These are phyloP conservation scores for Hypocrella siamensis DNA, from an alignment of 2,329 filamentous ascomycete genomes.

Conservation along the genomic window DNA sequence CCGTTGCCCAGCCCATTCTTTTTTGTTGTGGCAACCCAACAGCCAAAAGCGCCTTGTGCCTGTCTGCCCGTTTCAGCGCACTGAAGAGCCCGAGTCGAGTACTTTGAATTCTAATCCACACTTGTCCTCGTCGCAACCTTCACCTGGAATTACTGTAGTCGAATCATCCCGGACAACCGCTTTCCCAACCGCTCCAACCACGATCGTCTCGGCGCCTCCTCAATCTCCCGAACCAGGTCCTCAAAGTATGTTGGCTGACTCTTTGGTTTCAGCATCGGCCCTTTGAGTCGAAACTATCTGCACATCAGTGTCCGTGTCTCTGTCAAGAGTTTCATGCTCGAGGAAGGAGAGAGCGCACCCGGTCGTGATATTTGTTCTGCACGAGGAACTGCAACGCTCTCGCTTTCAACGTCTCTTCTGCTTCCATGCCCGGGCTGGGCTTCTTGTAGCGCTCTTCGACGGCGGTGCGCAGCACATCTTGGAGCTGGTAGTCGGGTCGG, in stretches of 20 bases:
- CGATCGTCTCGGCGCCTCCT: conserved; percentile 42
- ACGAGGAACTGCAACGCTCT: conserved; percentile 44
- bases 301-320: neutral
- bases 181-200: conserved; percentile 36
- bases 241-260: conserved; percentile 50
- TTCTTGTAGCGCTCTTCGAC: conserved; percentile 19
- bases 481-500: conserved; percentile 47
- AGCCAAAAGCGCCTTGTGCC: too few species aligned
- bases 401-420: conserved; percentile 37
- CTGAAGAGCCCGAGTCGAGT: too few species aligned
- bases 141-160: conserved; percentile 39
- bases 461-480: conserved; percentile 31
- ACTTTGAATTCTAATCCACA: too few species aligned
- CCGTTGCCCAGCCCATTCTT: too few species aligned
- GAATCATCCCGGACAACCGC: conserved; percentile 41
- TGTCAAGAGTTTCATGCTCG: neutral
- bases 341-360: conserved; percentile 22
- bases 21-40: too few species aligned
- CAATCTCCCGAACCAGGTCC: conserved; percentile 44
- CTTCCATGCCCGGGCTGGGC: conserved; percentile 21
- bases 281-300: conserved; percentile 23
- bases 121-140: too few species aligned
- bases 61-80: too few species aligned
- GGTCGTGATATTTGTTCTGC: conserved; percentile 41
- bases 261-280: conserved; percentile 36